Conservation (phyloP, 805 yeast genomes). For the Yarrowia hollandica region DNA sequence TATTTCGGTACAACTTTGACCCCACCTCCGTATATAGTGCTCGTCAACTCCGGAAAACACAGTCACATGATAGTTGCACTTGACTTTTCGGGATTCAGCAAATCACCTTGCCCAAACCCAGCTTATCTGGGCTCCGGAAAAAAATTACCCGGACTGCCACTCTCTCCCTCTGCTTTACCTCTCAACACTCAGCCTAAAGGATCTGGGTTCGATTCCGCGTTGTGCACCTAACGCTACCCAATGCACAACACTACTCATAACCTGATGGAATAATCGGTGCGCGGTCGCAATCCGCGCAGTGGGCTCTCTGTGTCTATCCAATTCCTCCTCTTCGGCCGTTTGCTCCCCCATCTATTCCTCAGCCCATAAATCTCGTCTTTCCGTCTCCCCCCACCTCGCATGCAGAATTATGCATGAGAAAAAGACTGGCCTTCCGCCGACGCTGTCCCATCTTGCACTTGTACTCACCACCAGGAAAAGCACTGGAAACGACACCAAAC, state of each 20-base stretch:
- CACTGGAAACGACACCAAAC: not conserved
- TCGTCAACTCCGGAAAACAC: not conserved
- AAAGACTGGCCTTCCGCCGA: constrained; percentile 23
- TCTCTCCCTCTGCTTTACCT: not conserved
- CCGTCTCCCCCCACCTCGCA: constrained; percentile 27
- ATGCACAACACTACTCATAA: constrained; percentile 3
- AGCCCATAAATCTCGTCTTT: not conserved
- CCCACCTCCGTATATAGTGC: no score
- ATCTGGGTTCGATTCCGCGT: constrained; percentile 11
- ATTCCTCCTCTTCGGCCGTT: not conserved
- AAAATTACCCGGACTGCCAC: constrained; percentile 4
- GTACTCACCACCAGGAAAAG: not conserved
- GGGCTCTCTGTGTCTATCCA: not conserved
- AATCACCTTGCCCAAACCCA: not conserved
- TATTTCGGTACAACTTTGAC: no score
- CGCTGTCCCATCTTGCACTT: constrained; percentile 26
- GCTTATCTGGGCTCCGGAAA: not conserved
- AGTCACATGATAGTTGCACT: not conserved
- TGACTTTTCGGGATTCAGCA: not conserved
- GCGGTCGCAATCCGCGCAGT: not conserved
- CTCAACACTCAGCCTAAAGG: not conserved
- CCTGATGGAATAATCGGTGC: not conserved
- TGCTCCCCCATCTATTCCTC: not conserved
- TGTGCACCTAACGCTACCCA: not conserved
- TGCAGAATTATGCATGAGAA: constrained; percentile 26